phyloP scores from a whole-genome alignment of 2,329 filamentous ascomycete genomes.

The Bipolaris bicolor region DNA sequence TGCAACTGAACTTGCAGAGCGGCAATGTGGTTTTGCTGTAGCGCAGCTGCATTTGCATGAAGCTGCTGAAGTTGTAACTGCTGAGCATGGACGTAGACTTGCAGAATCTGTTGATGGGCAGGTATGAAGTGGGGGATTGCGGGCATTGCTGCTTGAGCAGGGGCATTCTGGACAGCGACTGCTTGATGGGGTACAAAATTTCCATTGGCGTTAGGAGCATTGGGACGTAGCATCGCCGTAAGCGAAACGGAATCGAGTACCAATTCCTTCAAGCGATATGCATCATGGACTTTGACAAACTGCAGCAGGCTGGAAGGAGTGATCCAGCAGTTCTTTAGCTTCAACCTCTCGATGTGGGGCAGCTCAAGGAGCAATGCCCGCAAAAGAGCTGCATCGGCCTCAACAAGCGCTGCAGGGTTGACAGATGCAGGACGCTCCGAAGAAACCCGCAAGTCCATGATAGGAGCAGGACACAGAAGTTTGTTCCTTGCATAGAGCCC shows the following conservation, averaged over 20 bases:
- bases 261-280: constrained; percentile 58
- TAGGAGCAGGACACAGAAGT: constrained; percentile 67
- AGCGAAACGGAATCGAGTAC: constrained; percentile 70
- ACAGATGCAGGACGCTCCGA: constrained; percentile 9
- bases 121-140: constrained; percentile 14
- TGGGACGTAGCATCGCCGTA: constrained; percentile 46
- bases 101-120: constrained; percentile 23
- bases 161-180: constrained; percentile 1
- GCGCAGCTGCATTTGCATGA: constrained; percentile 21
- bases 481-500: constrained; percentile 67
- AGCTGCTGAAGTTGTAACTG: constrained; percentile 31
- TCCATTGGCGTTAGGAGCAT: constrained; percentile 8
- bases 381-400: constrained; percentile 18
- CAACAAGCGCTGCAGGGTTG: constrained; percentile 13
- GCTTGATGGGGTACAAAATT: constrained; percentile 7
- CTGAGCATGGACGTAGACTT: constrained; percentile 26
- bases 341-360: constrained; percentile 64
- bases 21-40: constrained; percentile 22
- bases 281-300: constrained; percentile 58
- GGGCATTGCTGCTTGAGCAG: constrained; percentile 5
- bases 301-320: constrained; percentile 63
- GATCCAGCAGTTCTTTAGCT: constrained; percentile 72
- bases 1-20: constrained; percentile 26
- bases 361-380: constrained; percentile 56
- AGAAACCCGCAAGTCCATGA: constrained; percentile 42